Evolutionary conservation across 176 grass and related monocot genomes (phyloP).

Genomic region (Avena insularis): DNA sequence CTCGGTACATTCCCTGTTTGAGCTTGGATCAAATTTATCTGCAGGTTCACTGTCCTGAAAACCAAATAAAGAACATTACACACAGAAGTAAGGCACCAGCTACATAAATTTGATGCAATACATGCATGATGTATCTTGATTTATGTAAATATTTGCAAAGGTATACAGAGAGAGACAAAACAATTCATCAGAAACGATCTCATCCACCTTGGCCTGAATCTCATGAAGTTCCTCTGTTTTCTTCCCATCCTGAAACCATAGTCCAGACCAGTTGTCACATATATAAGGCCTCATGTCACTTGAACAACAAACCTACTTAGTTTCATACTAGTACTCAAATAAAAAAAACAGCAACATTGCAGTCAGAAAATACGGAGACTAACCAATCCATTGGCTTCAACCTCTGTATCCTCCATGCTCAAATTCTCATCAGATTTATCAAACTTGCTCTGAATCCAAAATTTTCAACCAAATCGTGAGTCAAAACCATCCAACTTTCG

Average conservation of each 20-base stretch:
- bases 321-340: not conserved
- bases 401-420: not conserved
- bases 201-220: not conserved
- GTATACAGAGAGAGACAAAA: slow-evolving; percentile 26
- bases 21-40: not conserved
- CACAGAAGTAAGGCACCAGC: not conserved
- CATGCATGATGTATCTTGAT: not conserved
- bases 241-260: slow-evolving; percentile 16
- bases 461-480: not conserved
- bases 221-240: not conserved
- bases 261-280: not conserved
- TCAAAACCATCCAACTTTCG: not conserved
- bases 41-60: slow-evolving; percentile 1
- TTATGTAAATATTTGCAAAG: not conserved
- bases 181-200: not conserved
- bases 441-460: not conserved
- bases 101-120: not conserved
- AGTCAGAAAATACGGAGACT: not conserved
- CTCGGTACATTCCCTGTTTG: not conserved
- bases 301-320: not conserved
- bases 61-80: not conserved
- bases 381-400: slow-evolving; percentile 34
- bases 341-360: not conserved
- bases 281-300: not conserved
- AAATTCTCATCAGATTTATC: slow-evolving; percentile 1